Evolutionary conservation across 2,329 filamentous ascomycete genomes (phyloP).

Genomic region (Pestalotiopsis sp.): DNA sequence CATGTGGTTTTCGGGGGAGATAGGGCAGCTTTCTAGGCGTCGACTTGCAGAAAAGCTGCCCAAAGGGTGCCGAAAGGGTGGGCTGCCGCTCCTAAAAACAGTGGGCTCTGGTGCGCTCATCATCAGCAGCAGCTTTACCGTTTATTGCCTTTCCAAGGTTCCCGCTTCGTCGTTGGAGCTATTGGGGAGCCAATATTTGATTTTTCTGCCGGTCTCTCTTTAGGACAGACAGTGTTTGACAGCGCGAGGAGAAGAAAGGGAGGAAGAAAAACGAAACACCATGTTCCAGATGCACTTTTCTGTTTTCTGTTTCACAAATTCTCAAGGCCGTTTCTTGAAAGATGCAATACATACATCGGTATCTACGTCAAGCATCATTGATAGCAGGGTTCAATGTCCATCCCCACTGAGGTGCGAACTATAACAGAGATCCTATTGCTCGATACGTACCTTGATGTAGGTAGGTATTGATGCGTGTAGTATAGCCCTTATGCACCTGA

Average conservation of each 20-base stretch:
- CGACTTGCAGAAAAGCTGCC: background rate
- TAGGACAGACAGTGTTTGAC: background rate
- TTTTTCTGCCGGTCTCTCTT: background rate
- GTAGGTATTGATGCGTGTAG: background rate
- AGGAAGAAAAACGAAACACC: background rate
- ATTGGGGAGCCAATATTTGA: background rate
- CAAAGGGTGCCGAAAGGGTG: background rate
- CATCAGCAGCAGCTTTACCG: background rate
- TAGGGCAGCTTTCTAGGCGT: background rate
- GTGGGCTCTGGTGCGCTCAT: background rate
- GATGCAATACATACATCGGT: background rate
- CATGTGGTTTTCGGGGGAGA: constrained; percentile 20
- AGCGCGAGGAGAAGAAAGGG: background rate
- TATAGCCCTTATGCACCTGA: background rate
- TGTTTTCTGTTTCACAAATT: too few relatives aligned
- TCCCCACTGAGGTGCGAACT: background rate
- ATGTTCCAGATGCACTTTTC: background rate
- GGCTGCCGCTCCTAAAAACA: background rate
- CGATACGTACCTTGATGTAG: background rate
- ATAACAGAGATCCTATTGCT: background rate
- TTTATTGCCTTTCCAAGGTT: background rate
- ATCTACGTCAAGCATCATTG: background rate
- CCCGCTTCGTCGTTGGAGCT: background rate
- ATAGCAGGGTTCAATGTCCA: background rate
- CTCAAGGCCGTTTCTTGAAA: too few relatives aligned